These are phyloP conservation scores for Kodamaea kaohsiungensis DNA, from an alignment of 805 yeast genomes.

Conservation along the genomic window DNA sequence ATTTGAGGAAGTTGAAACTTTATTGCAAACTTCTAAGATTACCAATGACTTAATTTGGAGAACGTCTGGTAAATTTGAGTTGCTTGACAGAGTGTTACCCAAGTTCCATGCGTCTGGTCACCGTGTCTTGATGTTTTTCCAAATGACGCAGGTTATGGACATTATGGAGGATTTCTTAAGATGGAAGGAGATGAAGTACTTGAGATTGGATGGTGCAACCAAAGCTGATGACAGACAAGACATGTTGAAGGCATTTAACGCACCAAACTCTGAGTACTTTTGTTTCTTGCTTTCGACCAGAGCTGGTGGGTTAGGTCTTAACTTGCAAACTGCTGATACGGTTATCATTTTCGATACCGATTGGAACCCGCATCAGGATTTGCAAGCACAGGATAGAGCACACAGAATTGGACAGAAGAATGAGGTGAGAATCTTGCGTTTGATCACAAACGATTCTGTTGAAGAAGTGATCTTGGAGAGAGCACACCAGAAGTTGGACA, in stretches of 20 bases:
- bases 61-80: constrained; percentile 77
- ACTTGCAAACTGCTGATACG: constrained; percentile 85
- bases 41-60: constrained; percentile 74
- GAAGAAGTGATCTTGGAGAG: constrained; percentile 82
- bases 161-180: constrained; percentile 84
- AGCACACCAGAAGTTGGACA: constrained; percentile 80
- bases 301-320: constrained; percentile 88
- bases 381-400: constrained; percentile 89
- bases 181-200: constrained; percentile 62
- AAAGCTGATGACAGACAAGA: constrained; percentile 82
- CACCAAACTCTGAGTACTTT: constrained; percentile 74
- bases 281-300: constrained; percentile 79
- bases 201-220: constrained; percentile 80
- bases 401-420: constrained; percentile 89
- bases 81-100: constrained; percentile 72
- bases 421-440: constrained; percentile 78
- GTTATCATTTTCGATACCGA: constrained; percentile 85
- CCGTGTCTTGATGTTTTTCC: constrained; percentile 79
- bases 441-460: constrained; percentile 79
- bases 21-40: constrained; percentile 60
- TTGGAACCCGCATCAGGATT: constrained; percentile 92
- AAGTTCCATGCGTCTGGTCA: constrained; percentile 75
- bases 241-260: constrained; percentile 72
- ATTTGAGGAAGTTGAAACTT: constrained; percentile 76
- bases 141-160: constrained; percentile 89